A percentile compares a stretch with the other conserved stretches of the same genome.
phyloP scores from a whole-genome alignment of 163 green algal genomes.

The Volvox carteri region DNA sequence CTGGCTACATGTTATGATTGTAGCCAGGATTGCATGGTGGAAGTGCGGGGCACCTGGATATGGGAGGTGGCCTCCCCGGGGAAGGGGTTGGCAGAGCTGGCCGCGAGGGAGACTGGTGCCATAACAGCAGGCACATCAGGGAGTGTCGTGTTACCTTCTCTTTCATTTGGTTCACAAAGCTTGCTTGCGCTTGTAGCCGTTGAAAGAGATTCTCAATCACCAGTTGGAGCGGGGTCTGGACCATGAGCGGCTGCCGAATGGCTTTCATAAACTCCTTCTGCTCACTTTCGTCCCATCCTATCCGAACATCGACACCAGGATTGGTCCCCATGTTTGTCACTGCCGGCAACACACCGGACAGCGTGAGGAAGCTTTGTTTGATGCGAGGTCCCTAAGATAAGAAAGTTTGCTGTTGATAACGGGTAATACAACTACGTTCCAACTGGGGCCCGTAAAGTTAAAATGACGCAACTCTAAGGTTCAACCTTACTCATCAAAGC shows the following conservation, averaged over 20 bases:
- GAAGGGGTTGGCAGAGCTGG: too few relatives aligned
- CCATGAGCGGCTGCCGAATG: constrained; percentile 59
- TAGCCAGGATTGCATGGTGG: too few relatives aligned
- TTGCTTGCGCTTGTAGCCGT: constrained; percentile 53
- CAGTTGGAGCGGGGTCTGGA: constrained; percentile 67
- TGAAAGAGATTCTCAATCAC: constrained; percentile 63
- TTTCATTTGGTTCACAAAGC: constrained; percentile 49
- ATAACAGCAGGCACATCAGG: background rate
- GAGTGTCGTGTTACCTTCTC: constrained; percentile 33
- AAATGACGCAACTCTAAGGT: constrained; percentile 28
- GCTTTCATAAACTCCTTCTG: constrained; percentile 63
- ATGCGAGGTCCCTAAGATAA: too few relatives aligned
- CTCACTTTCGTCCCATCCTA: constrained; percentile 62
- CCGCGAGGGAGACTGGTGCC: too few relatives aligned
- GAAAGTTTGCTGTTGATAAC: too few relatives aligned
- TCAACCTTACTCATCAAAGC: background rate
- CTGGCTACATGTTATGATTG: too few relatives aligned
- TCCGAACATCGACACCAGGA: constrained; percentile 26
- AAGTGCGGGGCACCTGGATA: too few relatives aligned
- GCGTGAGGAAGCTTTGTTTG: background rate
- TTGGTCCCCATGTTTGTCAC: constrained; percentile 32
- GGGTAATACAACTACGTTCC: too few relatives aligned
- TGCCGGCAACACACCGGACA: background rate
- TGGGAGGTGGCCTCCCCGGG: too few relatives aligned
- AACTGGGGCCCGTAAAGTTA: too few relatives aligned